Evolutionary conservation across 176 grass and related monocot species (phyloP), one percentile per base, ranked within the genome.

Genomic region (Zea luxurians): DNA sequence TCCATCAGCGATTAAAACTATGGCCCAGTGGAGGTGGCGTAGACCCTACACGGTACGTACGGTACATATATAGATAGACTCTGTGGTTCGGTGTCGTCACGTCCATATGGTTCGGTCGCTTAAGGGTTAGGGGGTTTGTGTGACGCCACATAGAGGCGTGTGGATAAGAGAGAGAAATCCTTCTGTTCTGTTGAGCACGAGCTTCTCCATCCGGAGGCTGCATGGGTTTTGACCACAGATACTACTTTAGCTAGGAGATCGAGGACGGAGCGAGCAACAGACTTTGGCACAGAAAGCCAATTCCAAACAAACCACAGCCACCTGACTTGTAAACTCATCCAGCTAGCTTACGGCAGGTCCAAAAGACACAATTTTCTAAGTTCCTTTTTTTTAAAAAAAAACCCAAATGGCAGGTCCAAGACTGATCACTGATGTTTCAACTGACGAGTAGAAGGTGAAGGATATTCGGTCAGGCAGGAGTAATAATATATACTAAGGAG

Each of bases 401-500:
- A 27, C 0, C 27, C 17, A 6, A n/a, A 57, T 8, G 53, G 53
- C 17, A 57, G 53, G 53, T 57, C 17, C 17, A 57, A 57, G 53
- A 35, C 27, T 65, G 27, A 27, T 27, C 27, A 27, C 27, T 27
- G 47, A 53, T 70, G 68, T 45, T 38, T 75, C 48, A 36, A 21
- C 16, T 55, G 35, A 66, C 13, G 61, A 41, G 20, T 7, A 43
- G 50, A 66, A 68, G 27, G 0, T 0, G 27, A 27, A 27, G 27
- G 27, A 27, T 27, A 27, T 27, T 27, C 27, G 27, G 27, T 80
- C 69, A 10, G 17, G 13, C 37, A 61, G n/a, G n/a, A 0, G 17
- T 18, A 20, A 68, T 27, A 83, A 68, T 27, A 83, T 82, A 73
- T 87, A 48, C 79, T 58, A 58, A 58, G 27, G 27, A 27, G 27